Evolutionary conservation across 2,329 filamentous ascomycete species (phyloP), one percentile per base, ranked within the genome.

Genomic region (Dendrostoma leiphaemia): DNA sequence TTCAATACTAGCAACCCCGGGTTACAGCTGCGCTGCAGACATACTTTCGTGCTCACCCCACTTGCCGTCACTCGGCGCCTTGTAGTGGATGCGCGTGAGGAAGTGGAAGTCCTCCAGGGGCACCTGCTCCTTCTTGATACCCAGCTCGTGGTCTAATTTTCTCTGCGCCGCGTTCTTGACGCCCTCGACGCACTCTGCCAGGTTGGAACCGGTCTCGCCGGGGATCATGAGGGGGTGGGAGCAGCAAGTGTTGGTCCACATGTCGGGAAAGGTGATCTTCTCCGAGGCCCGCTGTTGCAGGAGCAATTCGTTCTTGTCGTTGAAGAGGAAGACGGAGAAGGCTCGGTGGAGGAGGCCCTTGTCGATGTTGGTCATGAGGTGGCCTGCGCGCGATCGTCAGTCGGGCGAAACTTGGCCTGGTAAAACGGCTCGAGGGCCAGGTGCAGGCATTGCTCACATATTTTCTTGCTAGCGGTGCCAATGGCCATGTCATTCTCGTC

Each of bases 211-310:
- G 24, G 91, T 96, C 83, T 99, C 94, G 61, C 88, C 88, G 8
- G 94, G 89, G 62, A 97, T 89, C 52, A 90, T 90, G 58, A 99
- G 82, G 5, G 94, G 94, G 73, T 99, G 94, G 35, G 94, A 99
- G 80, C 94, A 99, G 82, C 94, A 99, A 29, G 94, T 99, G 76
- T 99, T 99, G 60, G 94, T 99, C 94, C 94, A 99, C 88, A 97
- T 92, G 70, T 96, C 91, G 46, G 94, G 93, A 76, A 99, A 99
- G 6, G 94, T 99, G 69, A 99, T 99, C 80, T 99, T 99, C 77
- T 97, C 93, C 37, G 86, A 78, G 26, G 94, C 94, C 62, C 94
- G 89, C 78, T 97, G 94, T 76, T 99, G 94, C 48, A 99, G 85
- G 41, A 99, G 88, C 57, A 97, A 80, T 65, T 91, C 88, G 73